phyloP scores from a whole-genome alignment of 2,329 filamentous ascomycete species.

The Chalara sp. region DNA sequence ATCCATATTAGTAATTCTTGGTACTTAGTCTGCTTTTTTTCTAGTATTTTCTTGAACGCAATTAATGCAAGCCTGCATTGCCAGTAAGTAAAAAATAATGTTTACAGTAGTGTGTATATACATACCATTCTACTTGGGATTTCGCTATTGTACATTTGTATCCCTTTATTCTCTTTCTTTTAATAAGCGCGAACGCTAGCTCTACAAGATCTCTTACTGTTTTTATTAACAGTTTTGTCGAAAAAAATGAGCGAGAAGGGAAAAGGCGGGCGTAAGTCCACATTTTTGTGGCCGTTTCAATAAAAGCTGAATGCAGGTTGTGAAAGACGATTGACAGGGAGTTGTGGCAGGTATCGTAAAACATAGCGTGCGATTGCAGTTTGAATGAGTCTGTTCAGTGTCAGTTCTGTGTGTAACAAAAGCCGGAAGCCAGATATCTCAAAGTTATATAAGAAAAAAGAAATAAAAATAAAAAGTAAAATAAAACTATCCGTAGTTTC shows the following conservation, averaged over 20 bases:
- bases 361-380: constrained; percentile 78
- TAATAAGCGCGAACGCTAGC: constrained; percentile 20
- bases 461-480: background rate
- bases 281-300: constrained; percentile 72
- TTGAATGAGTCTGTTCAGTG: constrained; percentile 58
- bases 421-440: background rate
- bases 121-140: constrained; percentile 25
- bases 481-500: too few species aligned
- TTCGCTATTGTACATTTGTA: constrained; percentile 18
- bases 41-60: constrained; percentile 64
- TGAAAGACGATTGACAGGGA: constrained; percentile 56
- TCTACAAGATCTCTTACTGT: constrained; percentile 16
- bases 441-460: too few species aligned
- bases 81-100: constrained; percentile 10
- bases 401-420: background rate
- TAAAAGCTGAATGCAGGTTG: constrained; percentile 70
- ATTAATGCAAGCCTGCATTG: constrained; percentile 54
- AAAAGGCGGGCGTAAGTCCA: constrained; percentile 57
- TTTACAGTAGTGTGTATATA: background rate
- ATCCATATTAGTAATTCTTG: constrained; percentile 62
- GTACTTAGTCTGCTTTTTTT: constrained; percentile 66
- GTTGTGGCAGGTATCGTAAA: constrained; percentile 77
- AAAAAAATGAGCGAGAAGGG: constrained; percentile 46
- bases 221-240: constrained; percentile 46
- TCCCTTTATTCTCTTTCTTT: constrained; percentile 13